phyloP scores from a whole-genome alignment of 805 yeast genomes.

The Nakazawaea wickerhamii region DNA sequence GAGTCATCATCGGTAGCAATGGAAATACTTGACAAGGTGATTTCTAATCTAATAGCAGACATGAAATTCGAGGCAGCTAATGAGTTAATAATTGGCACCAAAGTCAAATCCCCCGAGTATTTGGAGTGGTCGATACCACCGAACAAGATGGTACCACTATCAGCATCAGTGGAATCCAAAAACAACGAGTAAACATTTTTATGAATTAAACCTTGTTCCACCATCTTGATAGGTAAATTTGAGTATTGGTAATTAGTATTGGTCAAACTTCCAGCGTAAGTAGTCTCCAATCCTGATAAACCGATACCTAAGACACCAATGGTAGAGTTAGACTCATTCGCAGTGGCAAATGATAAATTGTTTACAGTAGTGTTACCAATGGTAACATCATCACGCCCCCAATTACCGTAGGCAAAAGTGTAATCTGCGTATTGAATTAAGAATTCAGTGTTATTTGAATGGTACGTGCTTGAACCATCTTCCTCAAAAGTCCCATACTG shows the following conservation, averaged over 20 bases:
- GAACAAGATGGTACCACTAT: conserved; percentile 54
- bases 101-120: conserved; percentile 44
- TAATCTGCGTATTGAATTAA: conserved; percentile 43
- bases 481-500: conserved; percentile 45
- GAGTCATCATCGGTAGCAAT: conserved; percentile 14
- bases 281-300: conserved; percentile 60
- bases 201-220: conserved; percentile 48
- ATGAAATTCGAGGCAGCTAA: conserved; percentile 26
- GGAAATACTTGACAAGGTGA: conserved; percentile 38
- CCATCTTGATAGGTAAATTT: conserved; percentile 63
- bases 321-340: conserved; percentile 54
- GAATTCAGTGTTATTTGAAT: conserved; percentile 35
- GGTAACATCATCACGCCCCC: conserved; percentile 59
- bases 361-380: conserved; percentile 45
- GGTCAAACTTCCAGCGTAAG: conserved; percentile 31
- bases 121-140: conserved; percentile 70
- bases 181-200: conserved; percentile 58
- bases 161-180: conserved; percentile 38
- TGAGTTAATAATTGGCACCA: conserved; percentile 48
- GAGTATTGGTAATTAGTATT: conserved; percentile 39
- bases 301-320: conserved; percentile 77
- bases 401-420: conserved; percentile 42
- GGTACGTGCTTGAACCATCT: conserved; percentile 32
- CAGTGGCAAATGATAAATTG: conserved; percentile 68
- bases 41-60: conserved; percentile 40